These are phyloP conservation scores for Auricularia auricula-judae DNA, from an alignment of 768 basidiomycete genomes.

Conservation along the genomic window DNA sequence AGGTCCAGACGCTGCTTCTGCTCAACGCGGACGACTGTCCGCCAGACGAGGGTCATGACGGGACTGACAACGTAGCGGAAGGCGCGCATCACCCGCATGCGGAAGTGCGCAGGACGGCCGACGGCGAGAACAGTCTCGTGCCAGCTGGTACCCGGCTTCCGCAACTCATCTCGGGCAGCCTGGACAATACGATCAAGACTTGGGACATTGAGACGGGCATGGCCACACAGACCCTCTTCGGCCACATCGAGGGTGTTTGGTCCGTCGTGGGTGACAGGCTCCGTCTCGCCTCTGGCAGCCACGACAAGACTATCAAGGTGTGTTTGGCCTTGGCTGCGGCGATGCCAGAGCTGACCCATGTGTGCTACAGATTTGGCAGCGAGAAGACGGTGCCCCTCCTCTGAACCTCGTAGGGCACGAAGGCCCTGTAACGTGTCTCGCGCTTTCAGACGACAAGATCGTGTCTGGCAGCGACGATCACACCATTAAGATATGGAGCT, in stretches of 20 bases:
- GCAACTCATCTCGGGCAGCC: conserved; percentile 75
- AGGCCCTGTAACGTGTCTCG: conserved; percentile 86
- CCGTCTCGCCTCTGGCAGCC: conserved; percentile 83
- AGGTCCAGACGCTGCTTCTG: conserved; percentile 85
- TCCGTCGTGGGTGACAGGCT: conserved; percentile 86
- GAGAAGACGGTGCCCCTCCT: conserved; percentile 77
- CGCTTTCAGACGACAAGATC: conserved; percentile 88
- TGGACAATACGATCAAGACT: conserved; percentile 91
- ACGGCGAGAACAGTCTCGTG: background rate
- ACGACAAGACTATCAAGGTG: conserved; percentile 96
- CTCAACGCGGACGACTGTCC: conserved; percentile 46
- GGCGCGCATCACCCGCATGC: conserved; percentile 3
- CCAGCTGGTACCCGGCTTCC: conserved; percentile 22
- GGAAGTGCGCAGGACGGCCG: conserved; percentile 1
- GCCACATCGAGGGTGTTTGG: conserved; percentile 99
- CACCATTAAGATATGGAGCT: conserved; percentile 74
- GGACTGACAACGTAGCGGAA: conserved; percentile 10
- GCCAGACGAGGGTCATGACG: conserved; percentile 13
- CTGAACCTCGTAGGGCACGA: conserved; percentile 89
- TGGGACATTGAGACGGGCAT: conserved; percentile 91
- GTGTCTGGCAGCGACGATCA: conserved; percentile 94
- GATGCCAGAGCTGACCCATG: conserved; percentile 1
- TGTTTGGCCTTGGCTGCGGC: conserved; percentile 14
- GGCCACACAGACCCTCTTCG: conserved; percentile 75
- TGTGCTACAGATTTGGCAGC: conserved; percentile 70